Evolutionary conservation across 768 basidiomycete species (phyloP), one percentile per base, ranked within the genome.

Genomic region (Piloderma croceum): DNA sequence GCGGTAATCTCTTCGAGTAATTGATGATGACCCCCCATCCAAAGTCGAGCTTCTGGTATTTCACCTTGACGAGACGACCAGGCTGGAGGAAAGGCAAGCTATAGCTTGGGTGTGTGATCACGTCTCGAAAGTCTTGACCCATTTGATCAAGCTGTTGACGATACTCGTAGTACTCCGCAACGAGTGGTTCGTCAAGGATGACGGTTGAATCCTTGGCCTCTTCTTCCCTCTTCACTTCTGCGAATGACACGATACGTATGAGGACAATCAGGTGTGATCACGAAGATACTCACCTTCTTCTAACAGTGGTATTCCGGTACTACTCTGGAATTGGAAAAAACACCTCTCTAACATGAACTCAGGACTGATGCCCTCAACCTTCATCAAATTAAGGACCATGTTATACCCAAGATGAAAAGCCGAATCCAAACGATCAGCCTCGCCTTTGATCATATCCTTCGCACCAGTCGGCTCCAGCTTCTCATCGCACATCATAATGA

Each of bases 401-500:
- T 99, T 99, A 63, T 99, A 99, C 13, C 96, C 94, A 11, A 99
- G 69, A 64, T 97, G 92, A 70, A 99, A 99, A 4, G 96, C 96
- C 5, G 96, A 99, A 61, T 98, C 92, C 37, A 99, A 70, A 35
- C 93, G 73, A 59, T 99, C 94, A 4, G 96, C 92, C 67, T 94
- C 86, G 34, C 96, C 96, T 62, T 97, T 98, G 53, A 99, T 85
- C 96, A 99, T 99, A 39, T 72, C 75, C 68, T 94, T 98, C 25
- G 96, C 93, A 0, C 85, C 79, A 2, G 76, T 59, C 0, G 96
- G 93, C 53, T 98, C 96, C 33, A 99, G 72, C 63, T 94, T 97
- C 67, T 98, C 91, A 61, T 98, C 96, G 59, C 87, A 88, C 96
- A 99, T 98, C 90, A 99, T 88, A 52, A 99, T 97, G 38, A 99